phyloP scores from a whole-genome alignment of 495 filamentous ascomycete genomes.

The Aeminium ludgeri region DNA sequence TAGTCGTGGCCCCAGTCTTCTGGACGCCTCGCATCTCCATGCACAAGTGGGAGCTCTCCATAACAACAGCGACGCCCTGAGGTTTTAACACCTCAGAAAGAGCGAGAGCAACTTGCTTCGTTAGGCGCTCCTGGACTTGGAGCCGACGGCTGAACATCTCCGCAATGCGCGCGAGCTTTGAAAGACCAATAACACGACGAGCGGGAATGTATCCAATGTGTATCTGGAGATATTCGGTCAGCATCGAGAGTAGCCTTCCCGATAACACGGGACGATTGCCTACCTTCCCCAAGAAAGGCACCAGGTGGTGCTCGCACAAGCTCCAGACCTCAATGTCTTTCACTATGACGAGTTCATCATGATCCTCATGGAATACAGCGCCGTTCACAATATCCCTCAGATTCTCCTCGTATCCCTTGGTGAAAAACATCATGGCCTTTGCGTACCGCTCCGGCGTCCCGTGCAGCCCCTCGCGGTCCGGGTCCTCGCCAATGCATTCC shows the following conservation, averaged over 20 bases:
- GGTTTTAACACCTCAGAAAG: constrained; percentile 84
- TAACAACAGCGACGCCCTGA: constrained; percentile 89
- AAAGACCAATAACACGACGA: constrained; percentile 75
- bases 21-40: constrained; percentile 95
- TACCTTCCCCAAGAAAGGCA: constrained; percentile 90
- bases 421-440: constrained; percentile 95
- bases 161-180: constrained; percentile 84
- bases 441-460: constrained; percentile 84
- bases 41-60: constrained; percentile 95
- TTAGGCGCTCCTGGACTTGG: constrained; percentile 89
- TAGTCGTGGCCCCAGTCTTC: constrained; percentile 73
- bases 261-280: constrained; percentile 3
- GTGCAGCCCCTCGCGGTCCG: constrained; percentile 72
- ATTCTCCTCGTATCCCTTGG: constrained; percentile 97
- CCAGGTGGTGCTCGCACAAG: constrained; percentile 93
- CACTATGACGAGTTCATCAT: constrained; percentile 93
- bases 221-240: constrained; percentile 35
- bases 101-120: constrained; percentile 88
- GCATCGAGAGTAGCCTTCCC: background rate
- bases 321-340: constrained; percentile 95
- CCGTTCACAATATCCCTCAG: constrained; percentile 82
- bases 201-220: constrained; percentile 95
- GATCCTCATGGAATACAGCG: constrained; percentile 91
- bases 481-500: constrained; percentile 93
- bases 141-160: constrained; percentile 91